Base-by-base conservation (phyloP, 257 asterid species). In the Solanum dulcamara region DNA sequence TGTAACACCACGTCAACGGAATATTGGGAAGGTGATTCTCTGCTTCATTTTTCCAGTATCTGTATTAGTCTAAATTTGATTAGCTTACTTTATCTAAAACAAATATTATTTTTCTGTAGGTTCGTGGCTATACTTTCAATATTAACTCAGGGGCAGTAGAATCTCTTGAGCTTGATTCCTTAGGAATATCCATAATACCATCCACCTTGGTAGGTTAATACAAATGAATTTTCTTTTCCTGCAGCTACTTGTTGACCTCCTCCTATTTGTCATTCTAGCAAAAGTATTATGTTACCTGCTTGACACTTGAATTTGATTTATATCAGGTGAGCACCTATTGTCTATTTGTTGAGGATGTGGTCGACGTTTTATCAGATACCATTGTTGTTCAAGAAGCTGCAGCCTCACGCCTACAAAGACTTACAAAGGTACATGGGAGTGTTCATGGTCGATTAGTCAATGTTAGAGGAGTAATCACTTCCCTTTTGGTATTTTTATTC, bases 241-340 rank as follows among this genome's bases (percentile, higher is more conserved):
- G 46, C 35, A 55, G 81, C 53, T 22, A 74, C 64, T 44, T 51
- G 18, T 26, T 30, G 53, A 77, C 70, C n/a, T 26, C 66, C 67
- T 51, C 13, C 55, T 60, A 14, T 57, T 84, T 62, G 57, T 80
- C 72, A 44, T 75, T 75, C 15, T 75, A 44, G 60, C 7, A 33
- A 14, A 30, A 75, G 17, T 75, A 75, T 9, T 44, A 15, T 37
- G 64, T 48, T 79, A 30, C 4, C 1, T 79, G 15, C 83, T 79
- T 79, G 64, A 48, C 11, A 28, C 26, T 79, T 79, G 83, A 20
- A 48, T 28, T 48, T 79, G 44, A 38, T 46, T 37, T 64, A 11
- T 81, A 46, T 83, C 84, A 93, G 97, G 93, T 93, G 51, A 93
- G 96, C 97, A 93, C 97, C 50, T 92, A 92, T 51, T 88, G 90